Percentiles rank a stretch among this genome's conserved stretches.
Evolutionary conservation across 2,329 filamentous ascomycete species (phyloP).

Genomic region (Graphilbum fragrans): DNA sequence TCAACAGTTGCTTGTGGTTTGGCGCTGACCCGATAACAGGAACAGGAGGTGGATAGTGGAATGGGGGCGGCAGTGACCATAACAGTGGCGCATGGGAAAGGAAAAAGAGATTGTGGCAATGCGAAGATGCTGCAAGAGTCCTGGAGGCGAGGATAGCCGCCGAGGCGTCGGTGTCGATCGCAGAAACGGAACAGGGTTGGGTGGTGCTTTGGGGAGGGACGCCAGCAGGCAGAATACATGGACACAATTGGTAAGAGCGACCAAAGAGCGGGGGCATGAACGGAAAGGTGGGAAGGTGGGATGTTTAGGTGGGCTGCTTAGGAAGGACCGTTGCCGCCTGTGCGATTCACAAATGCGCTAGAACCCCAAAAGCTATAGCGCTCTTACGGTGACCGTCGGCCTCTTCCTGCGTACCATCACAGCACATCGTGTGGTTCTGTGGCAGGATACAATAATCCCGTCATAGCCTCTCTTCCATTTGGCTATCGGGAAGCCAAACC

Average conservation of each 20-base stretch:
- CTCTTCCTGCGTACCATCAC: too few species aligned
- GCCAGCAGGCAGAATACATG: not conserved
- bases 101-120: not conserved
- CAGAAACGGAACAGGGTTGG: not conserved
- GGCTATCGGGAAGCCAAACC: too few species aligned
- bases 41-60: too few species aligned
- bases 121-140: not conserved
- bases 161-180: not conserved
- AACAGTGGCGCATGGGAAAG: too few species aligned
- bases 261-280: not conserved
- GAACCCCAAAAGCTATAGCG: too few species aligned
- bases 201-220: not conserved
- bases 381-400: too few species aligned
- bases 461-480: too few species aligned
- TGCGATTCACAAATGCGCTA: not conserved
- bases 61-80: too few species aligned
- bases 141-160: not conserved
- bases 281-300: constrained; percentile 1
- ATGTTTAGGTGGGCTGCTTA: not conserved
- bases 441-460: too few species aligned
- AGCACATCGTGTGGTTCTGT: too few species aligned
- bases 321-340: not conserved
- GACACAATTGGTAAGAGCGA: not conserved
- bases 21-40: too few species aligned
- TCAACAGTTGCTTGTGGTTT: too few species aligned